phyloP scores from a whole-genome alignment of 768 basidiomycete genomes.

The Termitomyces sp. region DNA sequence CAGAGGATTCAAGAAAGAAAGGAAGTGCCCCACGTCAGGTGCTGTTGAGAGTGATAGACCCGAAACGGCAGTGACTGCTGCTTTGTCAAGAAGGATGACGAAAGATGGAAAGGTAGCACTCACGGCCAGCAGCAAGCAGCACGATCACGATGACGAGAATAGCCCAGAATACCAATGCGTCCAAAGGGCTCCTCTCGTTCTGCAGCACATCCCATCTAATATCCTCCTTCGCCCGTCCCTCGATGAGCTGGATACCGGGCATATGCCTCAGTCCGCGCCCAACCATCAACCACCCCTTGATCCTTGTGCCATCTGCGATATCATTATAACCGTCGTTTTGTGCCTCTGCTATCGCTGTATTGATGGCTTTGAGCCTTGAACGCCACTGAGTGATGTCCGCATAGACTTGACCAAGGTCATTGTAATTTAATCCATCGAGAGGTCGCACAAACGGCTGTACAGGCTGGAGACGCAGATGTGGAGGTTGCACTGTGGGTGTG shows the following conservation, averaged over 20 bases:
- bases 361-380: slow-evolving; percentile 64
- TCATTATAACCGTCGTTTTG: slow-evolving; percentile 65
- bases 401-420: slow-evolving; percentile 62
- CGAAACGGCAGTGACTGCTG: slow-evolving; percentile 62
- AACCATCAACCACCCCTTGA: slow-evolving; percentile 77
- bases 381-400: slow-evolving; percentile 67
- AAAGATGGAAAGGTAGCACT: slow-evolving; percentile 24
- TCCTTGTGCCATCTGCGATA: slow-evolving; percentile 63
- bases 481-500: slow-evolving; percentile 43
- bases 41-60: slow-evolving; percentile 65
- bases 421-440: slow-evolving; percentile 64
- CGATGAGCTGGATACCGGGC: slow-evolving; percentile 62
- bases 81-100: slow-evolving; percentile 5
- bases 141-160: slow-evolving; percentile 45
- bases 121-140: slow-evolving; percentile 55
- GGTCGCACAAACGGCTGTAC: slow-evolving; percentile 71
- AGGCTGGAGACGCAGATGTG: slow-evolving; percentile 66
- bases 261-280: slow-evolving; percentile 64
- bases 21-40: slow-evolving; percentile 67
- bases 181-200: slow-evolving; percentile 43
- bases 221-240: slow-evolving; percentile 79
- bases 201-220: slow-evolving; percentile 78
- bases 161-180: slow-evolving; percentile 52
- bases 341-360: slow-evolving; percentile 63
- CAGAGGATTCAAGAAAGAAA: slow-evolving; percentile 58